Conservation (phyloP, 371 early-diverging fungal genomes). For the Circinella minor region DNA sequence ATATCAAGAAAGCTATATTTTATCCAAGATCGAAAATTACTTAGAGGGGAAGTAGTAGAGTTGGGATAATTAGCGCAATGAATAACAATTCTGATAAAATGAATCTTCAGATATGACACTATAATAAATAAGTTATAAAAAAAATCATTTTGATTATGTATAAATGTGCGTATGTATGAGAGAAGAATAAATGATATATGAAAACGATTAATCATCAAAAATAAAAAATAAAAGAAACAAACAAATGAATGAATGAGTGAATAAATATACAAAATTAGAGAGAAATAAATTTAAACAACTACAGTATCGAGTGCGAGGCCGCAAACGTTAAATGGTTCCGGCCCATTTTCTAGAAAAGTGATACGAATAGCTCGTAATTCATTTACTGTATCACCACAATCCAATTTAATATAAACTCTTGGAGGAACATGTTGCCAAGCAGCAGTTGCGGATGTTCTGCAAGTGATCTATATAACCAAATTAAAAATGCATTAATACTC, state of each 20-base stretch:
- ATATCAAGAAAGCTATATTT: no score
- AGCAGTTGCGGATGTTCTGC: neutral
- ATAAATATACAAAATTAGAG: neutral
- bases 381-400: conserved; percentile 9
- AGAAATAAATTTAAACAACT: conserved; percentile 23
- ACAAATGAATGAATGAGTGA: neutral
- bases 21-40: no score
- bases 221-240: neutral
- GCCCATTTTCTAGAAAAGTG: conserved; percentile 27
- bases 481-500: neutral
- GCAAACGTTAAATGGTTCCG: conserved; percentile 45
- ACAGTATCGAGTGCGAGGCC: conserved; percentile 38
- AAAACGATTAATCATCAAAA: no score
- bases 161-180: no score
- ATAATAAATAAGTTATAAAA: no score
- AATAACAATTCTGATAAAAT: no score
- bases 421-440: conserved; percentile 14
- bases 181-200: no score
- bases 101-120: no score
- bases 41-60: no score
- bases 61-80: no score
- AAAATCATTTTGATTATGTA: no score
- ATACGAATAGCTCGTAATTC: conserved; percentile 33
- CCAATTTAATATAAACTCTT: neutral
- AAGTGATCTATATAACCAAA: neutral